Percentiles rank a stretch among this genome's conserved stretches.
Conservation (phyloP, 1,139 yeast species). For the Kodamaea anthophila region DNA sequence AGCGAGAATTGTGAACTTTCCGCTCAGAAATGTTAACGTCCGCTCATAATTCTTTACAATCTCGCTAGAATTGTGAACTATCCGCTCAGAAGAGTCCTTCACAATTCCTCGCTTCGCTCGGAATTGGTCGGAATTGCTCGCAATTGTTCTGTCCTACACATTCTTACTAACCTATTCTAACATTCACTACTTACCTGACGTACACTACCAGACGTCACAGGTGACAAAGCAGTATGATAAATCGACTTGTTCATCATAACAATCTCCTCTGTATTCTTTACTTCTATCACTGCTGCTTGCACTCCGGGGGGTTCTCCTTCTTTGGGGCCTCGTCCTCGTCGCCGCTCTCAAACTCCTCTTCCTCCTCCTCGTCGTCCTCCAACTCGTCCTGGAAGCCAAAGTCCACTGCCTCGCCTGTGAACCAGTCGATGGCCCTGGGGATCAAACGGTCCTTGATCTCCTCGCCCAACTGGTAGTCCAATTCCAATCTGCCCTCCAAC, state of each 20-base stretch:
- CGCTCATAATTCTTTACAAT: too few relatives aligned
- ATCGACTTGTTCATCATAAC: neutral
- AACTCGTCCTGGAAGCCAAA: slow-evolving; percentile 43
- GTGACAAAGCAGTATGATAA: too few relatives aligned
- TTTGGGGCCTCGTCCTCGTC: slow-evolving; percentile 41
- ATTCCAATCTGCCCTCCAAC: slow-evolving; percentile 77
- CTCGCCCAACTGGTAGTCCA: slow-evolving; percentile 95
- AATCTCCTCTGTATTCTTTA: neutral
- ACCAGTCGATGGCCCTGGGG: slow-evolving; percentile 97
- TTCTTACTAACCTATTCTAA: too few relatives aligned
- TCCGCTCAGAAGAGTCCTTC: too few relatives aligned
- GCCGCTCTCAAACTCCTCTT: slow-evolving; percentile 33
- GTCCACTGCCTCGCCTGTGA: slow-evolving; percentile 90
- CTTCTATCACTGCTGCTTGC: slow-evolving; percentile 59
- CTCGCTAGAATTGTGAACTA: too few relatives aligned
- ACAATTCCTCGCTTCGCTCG: too few relatives aligned
- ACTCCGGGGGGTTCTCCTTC: slow-evolving; percentile 74
- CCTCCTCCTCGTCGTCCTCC: slow-evolving; percentile 43
- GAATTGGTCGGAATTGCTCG: too few relatives aligned
- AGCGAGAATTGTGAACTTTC: too few relatives aligned
- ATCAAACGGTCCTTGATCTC: slow-evolving; percentile 91
- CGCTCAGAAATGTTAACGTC: too few relatives aligned
- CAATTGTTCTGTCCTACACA: too few relatives aligned
- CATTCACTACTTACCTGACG: too few relatives aligned
- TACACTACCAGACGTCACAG: too few relatives aligned